Evolutionary conservation across 345 rosid genomes (phyloP), one percentile per base, ranked within the genome.

Genomic region (Syzygium grande): DNA sequence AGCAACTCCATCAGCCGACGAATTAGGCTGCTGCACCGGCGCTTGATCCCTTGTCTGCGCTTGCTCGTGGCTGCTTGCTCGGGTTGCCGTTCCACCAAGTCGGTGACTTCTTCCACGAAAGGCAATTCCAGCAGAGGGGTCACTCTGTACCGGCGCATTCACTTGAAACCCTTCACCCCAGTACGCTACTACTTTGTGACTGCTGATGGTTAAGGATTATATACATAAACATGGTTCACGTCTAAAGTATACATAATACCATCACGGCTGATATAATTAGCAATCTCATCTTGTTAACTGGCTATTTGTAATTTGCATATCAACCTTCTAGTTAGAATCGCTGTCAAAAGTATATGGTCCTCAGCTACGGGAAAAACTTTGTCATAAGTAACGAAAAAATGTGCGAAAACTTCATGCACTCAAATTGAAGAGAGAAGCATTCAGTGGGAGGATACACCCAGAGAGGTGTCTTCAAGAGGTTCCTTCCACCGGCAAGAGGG

Each of bases 361-460:
- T 68, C 41, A 68, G 46, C 79, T 11, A 30, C 9, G 41, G 79
- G 46, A 68, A 34, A 34, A 17, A 17, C 79, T 17, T 16, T 17
- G 46, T 68, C 3, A 11, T 38, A 43, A 43, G 46, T 43, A 43
- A 43, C 7, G 5, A 38, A 68, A 16, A 68, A 68, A 19, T 12
- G 12, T 9, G 0, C 0, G 23, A 34, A 30, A 46, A 34, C 22
- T 16, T 68, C 79, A 68, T 30, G 79, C 79, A 34, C 12, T 17
- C 25, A 68, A 65, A 65, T 30, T 17, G 25, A 68, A 68, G 46
- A 68, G 79, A 17, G 46, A 68, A 68, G 46, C 79, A 68, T 30
- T 34, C 79, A 17, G 79, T 17, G 79, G n/a, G 90, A 94, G 95
- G 97, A 95, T 95, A 94, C 95, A 94, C 94, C 93, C 93, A 95